Percentiles rank a stretch among this genome's conserved stretches.
Conservation (phyloP, 2,329 filamentous ascomycete genomes). For the Podosphaera fusca region DNA sequence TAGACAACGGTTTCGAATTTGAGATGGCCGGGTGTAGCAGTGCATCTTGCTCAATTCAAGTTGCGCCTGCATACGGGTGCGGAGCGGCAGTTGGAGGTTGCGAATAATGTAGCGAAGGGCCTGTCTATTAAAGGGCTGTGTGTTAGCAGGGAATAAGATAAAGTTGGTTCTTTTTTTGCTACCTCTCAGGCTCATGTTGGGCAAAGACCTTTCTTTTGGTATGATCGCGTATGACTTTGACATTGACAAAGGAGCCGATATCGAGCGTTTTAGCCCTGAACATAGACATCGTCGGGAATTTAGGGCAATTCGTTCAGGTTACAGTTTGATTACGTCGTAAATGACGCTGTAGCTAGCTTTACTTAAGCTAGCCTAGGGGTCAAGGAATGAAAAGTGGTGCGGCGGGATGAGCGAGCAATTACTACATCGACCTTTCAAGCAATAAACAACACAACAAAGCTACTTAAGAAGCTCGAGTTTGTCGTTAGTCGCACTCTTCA, state of each 20-base stretch:
- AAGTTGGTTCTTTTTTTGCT: constrained; percentile 1
- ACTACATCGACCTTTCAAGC: too few relatives aligned
- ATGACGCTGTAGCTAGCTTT: too few relatives aligned
- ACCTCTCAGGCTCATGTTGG: constrained; percentile 68
- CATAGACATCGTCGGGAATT: constrained; percentile 41
- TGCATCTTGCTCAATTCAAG: constrained; percentile 89
- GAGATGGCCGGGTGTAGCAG: constrained; percentile 76
- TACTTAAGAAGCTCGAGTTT: too few relatives aligned
- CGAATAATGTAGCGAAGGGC: constrained; percentile 79
- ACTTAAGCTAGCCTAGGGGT: background rate
- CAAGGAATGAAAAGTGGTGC: background rate
- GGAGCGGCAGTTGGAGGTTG: constrained; percentile 65
- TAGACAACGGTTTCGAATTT: constrained; percentile 85
- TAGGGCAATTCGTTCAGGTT: background rate
- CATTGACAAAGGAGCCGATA: constrained; percentile 68
- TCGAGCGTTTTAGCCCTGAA: constrained; percentile 83
- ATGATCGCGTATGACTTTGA: constrained; percentile 75
- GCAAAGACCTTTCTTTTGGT: constrained; percentile 89
- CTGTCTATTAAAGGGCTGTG: constrained; percentile 36
- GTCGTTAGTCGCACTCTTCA: too few relatives aligned
- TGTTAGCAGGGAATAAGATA: background rate
- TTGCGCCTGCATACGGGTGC: constrained; percentile 75
- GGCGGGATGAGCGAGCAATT: background rate
- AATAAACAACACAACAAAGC: too few relatives aligned
- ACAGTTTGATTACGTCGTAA: background rate